Percentiles rank a stretch among this genome's conserved stretches.
These are phyloP conservation scores for Flaveria linearis DNA, from an alignment of 129 eudicot species.

Conservation along the genomic window DNA sequence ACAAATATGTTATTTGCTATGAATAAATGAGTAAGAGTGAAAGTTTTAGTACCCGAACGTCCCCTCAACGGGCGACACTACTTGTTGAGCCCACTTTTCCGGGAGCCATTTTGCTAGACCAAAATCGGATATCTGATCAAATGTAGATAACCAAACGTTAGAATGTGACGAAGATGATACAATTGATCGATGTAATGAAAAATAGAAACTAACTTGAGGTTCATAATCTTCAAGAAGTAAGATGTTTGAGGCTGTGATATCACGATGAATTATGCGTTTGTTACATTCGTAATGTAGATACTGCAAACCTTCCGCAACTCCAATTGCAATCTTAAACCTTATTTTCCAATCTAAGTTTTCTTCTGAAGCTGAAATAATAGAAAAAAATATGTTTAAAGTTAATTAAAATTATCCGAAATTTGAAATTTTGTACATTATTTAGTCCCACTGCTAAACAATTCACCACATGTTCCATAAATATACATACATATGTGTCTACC, in stretches of 20 bases:
- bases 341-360: conserved; percentile 55
- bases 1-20: conserved; percentile 1
- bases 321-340: conserved; percentile 60
- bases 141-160: not conserved
- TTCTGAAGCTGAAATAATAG: conserved; percentile 36
- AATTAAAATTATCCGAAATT: not conserved
- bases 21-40: not conserved
- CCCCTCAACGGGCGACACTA: conserved; percentile 77
- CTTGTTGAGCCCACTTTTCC: conserved; percentile 66
- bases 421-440: too few relatives aligned
- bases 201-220: conserved; percentile 54
- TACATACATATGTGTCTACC: too few relatives aligned
- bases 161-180: not conserved
- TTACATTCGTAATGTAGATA: conserved; percentile 67
- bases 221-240: conserved; percentile 57
- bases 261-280: conserved; percentile 75
- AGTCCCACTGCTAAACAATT: not conserved
- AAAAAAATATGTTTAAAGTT: not conserved
- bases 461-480: not conserved
- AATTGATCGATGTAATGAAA: not conserved
- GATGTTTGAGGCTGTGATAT: conserved; percentile 81
- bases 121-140: conserved; percentile 72
- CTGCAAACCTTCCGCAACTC: conserved; percentile 69
- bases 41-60: conserved; percentile 63
- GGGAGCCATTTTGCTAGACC: conserved; percentile 94